Conservation (phyloP, 2,329 filamentous ascomycete genomes). For the Nemania sp. region DNA sequence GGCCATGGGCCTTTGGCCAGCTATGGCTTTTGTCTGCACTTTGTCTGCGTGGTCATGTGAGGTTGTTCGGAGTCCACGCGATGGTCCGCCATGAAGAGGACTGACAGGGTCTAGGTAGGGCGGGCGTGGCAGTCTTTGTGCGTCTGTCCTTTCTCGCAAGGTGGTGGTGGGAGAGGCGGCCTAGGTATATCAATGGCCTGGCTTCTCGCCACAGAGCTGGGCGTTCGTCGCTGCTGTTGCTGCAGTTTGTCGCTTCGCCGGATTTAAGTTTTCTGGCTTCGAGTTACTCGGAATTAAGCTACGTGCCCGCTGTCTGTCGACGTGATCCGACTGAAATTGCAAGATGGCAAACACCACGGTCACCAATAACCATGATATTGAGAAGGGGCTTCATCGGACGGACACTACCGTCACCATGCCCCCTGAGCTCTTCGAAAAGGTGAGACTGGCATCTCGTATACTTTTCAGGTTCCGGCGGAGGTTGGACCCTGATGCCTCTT, state of each 20-base stretch:
- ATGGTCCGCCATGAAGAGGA: neutral
- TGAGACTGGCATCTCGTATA: slow-evolving; percentile 10
- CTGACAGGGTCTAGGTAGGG: no score
- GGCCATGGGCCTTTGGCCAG: neutral
- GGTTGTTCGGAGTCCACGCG: neutral
- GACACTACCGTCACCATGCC: slow-evolving; percentile 54
- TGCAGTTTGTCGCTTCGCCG: neutral
- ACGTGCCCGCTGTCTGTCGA: neutral
- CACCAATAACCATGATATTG: slow-evolving; percentile 46
- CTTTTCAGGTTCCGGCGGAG: neutral
- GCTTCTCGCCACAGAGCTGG: slow-evolving; percentile 1
- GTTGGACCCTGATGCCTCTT: no score
- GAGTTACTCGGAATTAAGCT: neutral
- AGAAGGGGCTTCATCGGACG: slow-evolving; percentile 52
- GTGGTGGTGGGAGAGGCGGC: neutral
- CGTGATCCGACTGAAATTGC: neutral
- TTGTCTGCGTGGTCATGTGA: slow-evolving; percentile 2
- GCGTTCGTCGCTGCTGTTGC: neutral
- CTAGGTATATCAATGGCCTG: slow-evolving; percentile 15
- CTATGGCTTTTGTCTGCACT: neutral
- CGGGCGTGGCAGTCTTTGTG: neutral
- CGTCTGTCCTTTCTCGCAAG: no score
- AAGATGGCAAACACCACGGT: slow-evolving; percentile 39
- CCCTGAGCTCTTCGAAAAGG: slow-evolving; percentile 55
- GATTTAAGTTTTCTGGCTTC: neutral